Base-by-base conservation (phyloP, 2,329 filamentous ascomycete genomes). In the Scedosporium minutisporum region DNA sequence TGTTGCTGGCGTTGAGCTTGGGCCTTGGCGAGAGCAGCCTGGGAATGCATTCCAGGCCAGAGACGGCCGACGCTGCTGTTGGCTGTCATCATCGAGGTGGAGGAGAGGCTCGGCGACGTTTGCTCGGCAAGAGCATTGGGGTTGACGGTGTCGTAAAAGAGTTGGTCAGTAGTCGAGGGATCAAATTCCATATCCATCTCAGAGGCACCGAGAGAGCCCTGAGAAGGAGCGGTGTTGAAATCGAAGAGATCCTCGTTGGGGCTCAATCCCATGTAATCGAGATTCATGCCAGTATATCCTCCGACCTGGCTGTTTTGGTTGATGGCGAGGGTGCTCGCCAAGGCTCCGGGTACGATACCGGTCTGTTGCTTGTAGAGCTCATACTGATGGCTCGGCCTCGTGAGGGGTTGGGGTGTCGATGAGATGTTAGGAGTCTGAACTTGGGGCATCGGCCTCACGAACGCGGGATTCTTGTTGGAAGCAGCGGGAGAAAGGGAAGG, bases 291-390 rank as follows among this genome's bases (percentile, higher is more conserved):
- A 68, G 81, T 76, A 69, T 82, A 86, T 60, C 80, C 81, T 55
- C 78, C 76, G 68, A 86, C 78, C 70, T 82, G 80, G 55, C 75
- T 71, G 68, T 74, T 82, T 71, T 89, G 82, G 73, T 90, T 92
- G 69, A 95, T 84, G 42, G 90, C 89, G 71, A 95, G 84, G 12
- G 93, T 89, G 74, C 85, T 90, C 51, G 88, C 87, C 66, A 95
- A 80, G 61, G 91, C 93, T 65, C 92, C 92, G 1, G 91, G 88
- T 0, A 95, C 91, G 33, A 97, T 87, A 66, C 93, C 92, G 3
- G 95, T 97, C 79, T 97, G 93, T 74, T 99, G 95, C 78, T 91
- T 90, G 79, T 97, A 96, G 71, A 91, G 87, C 70, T 92, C 90
- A 80, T 97, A 97, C 76, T 96, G 91, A 78, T 97, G 93, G 75